phyloP scores from a whole-genome alignment of 805 yeast species.

The Yueomyces sinensis region DNA sequence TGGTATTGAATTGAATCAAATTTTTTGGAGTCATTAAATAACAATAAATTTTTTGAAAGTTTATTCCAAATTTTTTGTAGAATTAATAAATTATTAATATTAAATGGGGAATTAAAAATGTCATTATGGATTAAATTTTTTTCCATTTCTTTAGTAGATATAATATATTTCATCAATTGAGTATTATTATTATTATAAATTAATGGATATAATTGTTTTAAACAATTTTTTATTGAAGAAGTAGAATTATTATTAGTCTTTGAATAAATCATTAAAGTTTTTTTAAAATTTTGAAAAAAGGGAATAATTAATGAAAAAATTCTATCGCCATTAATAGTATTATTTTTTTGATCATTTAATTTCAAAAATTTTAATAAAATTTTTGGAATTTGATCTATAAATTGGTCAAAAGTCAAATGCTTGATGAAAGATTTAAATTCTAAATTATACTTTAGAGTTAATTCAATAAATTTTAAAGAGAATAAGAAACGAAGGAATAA shows the following conservation, averaged over 20 bases:
- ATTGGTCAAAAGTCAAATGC: constrained; percentile 6
- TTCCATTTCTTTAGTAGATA: neutral
- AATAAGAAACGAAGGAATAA: constrained; percentile 9
- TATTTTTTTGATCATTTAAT: too few species aligned
- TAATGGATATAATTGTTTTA: neutral
- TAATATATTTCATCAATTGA: too few species aligned
- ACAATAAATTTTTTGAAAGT: neutral
- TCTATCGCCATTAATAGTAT: neutral
- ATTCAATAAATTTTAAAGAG: constrained; percentile 21
- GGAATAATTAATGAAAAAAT: neutral
- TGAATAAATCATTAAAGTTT: neutral
- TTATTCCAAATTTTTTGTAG: neutral
- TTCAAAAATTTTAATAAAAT: too few species aligned
- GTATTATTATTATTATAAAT: too few species aligned
- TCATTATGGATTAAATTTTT: neutral
- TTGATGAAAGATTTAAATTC: constrained; percentile 13
- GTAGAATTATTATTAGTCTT: neutral
- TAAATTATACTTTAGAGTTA: constrained; percentile 13
- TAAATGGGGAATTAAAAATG: neutral
- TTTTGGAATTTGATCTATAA: neutral
- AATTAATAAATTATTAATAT: too few species aligned
- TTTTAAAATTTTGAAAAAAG: neutral
- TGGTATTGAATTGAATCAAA: neutral
- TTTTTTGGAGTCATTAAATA: neutral
- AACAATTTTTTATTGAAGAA: too few species aligned